Conservation (phyloP, 139 green algal species). For the Penium margaritaceum region DNA sequence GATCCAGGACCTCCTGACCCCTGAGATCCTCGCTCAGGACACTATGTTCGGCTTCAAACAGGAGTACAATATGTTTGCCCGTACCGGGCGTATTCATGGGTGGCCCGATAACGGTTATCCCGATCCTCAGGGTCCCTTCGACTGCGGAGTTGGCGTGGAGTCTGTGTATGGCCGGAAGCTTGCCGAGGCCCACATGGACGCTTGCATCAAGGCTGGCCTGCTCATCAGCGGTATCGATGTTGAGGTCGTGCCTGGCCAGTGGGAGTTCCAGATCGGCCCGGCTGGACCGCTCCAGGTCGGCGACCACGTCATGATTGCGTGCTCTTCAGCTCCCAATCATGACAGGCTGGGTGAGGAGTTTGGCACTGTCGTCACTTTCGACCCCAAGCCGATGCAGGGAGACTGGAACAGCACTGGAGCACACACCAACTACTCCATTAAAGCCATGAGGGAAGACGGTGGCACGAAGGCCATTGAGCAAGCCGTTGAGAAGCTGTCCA, state of each 20-base stretch:
- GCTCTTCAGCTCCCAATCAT: too few relatives aligned
- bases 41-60: slow-evolving; percentile 86
- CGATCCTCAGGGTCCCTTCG: slow-evolving; percentile 87
- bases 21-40: slow-evolving; percentile 61
- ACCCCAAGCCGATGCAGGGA: slow-evolving; percentile 85
- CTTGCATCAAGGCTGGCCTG: slow-evolving; percentile 81
- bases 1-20: slow-evolving; percentile 61
- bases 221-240: slow-evolving; percentile 90
- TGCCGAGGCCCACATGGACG: slow-evolving; percentile 89
- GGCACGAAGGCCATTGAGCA: slow-evolving; percentile 69
- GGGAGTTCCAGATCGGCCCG: slow-evolving; percentile 94
- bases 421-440: slow-evolving; percentile 94
- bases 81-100: slow-evolving; percentile 80
- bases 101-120: slow-evolving; percentile 76
- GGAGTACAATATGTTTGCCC: slow-evolving; percentile 96
- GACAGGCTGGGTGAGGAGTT: slow-evolving; percentile 81
- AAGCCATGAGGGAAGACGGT: slow-evolving; percentile 64
- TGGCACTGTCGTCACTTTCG: slow-evolving; percentile 83
- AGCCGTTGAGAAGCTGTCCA: slow-evolving; percentile 81
- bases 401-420: slow-evolving; percentile 97
- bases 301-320: slow-evolving; percentile 90
- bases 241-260: slow-evolving; percentile 96
- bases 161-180: slow-evolving; percentile 83
- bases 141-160: slow-evolving; percentile 82
- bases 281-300: slow-evolving; percentile 74